phyloP scores from a whole-genome alignment of 2,329 filamentous ascomycete species.

The Shiraia sp. region DNA sequence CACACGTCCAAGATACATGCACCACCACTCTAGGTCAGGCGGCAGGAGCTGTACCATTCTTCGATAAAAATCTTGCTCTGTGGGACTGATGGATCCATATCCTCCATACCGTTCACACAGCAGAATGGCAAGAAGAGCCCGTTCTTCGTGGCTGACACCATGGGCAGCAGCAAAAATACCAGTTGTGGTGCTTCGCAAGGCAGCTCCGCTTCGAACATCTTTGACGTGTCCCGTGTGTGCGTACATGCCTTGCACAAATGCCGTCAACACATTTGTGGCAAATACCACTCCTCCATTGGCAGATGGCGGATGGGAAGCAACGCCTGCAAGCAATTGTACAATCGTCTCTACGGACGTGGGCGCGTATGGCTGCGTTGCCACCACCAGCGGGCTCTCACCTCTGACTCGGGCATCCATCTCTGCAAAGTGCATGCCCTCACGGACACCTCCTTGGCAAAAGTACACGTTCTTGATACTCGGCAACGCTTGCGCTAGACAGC shows the following conservation, averaged over 20 bases:
- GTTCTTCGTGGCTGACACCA: constrained; percentile 72
- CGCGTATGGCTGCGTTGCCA: constrained; percentile 61
- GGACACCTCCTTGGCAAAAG: constrained; percentile 86
- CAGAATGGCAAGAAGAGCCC: constrained; percentile 72
- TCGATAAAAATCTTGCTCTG: constrained; percentile 59
- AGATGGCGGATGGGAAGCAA: constrained; percentile 31
- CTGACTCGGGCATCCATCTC: constrained; percentile 64
- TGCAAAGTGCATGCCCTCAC: constrained; percentile 80
- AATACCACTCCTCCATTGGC: constrained; percentile 45
- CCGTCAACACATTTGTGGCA: constrained; percentile 53
- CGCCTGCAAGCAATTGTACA: constrained; percentile 56
- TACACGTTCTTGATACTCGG: constrained; percentile 71
- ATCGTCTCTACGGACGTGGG: constrained; percentile 54
- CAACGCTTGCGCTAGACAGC: constrained; percentile 70
- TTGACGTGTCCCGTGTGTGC: constrained; percentile 49
- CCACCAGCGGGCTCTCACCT: constrained; percentile 67
- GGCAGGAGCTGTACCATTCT: constrained; percentile 60
- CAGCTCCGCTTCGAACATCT: constrained; percentile 61
- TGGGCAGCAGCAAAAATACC: constrained; percentile 70
- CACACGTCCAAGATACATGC: constrained; percentile 64
- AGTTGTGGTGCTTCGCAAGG: constrained; percentile 72
- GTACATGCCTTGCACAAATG: constrained; percentile 64
- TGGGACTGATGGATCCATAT: constrained; percentile 56
- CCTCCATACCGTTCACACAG: constrained; percentile 76
- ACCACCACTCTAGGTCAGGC: constrained; percentile 65